Percentiles rank a stretch among this genome's conserved stretches.
Conservation (phyloP, 805 yeast species). For the Nakazawaea ishiwadae region DNA sequence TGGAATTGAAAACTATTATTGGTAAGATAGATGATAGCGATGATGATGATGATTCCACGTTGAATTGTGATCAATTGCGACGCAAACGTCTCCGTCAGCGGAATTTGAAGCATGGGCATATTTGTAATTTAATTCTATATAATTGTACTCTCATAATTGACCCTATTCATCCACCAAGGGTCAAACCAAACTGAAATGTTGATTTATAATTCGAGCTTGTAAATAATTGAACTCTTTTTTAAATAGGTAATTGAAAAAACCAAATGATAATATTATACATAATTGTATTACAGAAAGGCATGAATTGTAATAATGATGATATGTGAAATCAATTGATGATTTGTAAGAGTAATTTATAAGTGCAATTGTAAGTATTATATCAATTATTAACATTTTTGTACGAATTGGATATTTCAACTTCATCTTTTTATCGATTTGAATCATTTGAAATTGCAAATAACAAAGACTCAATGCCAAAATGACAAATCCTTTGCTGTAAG, state of each 20-base stretch:
- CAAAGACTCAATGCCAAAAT: not conserved
- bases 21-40: conserved; percentile 13
- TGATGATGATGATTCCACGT: conserved; percentile 25
- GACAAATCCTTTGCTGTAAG: conserved; percentile 4
- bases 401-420: not conserved
- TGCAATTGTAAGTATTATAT: not conserved
- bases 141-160: conserved; percentile 37
- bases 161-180: conserved; percentile 27
- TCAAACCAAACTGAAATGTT: conserved; percentile 14
- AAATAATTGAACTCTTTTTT: not conserved
- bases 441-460: conserved; percentile 1
- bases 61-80: too few species aligned
- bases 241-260: not conserved
- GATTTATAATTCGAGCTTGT: not conserved
- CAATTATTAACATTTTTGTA: not conserved
- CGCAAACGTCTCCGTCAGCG: too few species aligned
- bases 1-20: conserved; percentile 23
- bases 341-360: conserved; percentile 1
- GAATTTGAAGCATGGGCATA: conserved; percentile 35
- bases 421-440: not conserved
- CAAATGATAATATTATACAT: not conserved
- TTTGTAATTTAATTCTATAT: conserved; percentile 30
- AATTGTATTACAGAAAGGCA: conserved; percentile 5
- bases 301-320: conserved; percentile 9
- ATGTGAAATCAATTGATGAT: conserved; percentile 5